Base-by-base conservation (phyloP, 176 grass and related monocot genomes). In the Dendrocalamus sinicus region DNA sequence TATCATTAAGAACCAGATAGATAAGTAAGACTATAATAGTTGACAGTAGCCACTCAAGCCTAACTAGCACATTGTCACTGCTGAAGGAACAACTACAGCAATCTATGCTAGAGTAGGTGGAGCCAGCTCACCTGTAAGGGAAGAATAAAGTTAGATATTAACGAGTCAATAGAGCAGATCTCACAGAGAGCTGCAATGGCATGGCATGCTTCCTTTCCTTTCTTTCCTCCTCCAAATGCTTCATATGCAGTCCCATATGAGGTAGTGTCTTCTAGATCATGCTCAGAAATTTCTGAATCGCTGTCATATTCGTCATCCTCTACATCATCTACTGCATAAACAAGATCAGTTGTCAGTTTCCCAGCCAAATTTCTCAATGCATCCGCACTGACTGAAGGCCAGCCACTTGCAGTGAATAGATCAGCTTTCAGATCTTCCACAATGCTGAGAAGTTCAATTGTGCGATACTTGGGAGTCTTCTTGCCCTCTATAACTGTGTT, bases 81-180 rank as follows among this genome's bases (percentile, higher is more conserved):
- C 55, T 86, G 24, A 28, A 69, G 65, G 22, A 64, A 69, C 37
- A 75, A 22, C 52, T 79, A 51, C 46, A 46, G 46, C 12, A 53
- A 85, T 70, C 51, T 15, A 70, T 70, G 68, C 22, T 80, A 58
- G 1, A 52, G 63, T 59, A 61, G 20, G 22, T 43, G 48, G 41
- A 87, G 64, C 66, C 81, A 94, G 63, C 67, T 79, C 67, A 95
- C 96, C 92, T 98, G 96, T 79, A 98, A 86, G 52, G 96, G 96
- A 84, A 91, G 88, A 91, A 98, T 92, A 83, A 96, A 98, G 76
- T 96, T 98, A 53, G 93, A 95, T 90, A 98, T 94, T 68, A 96
- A 83, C 0, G 96, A 94, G 90, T 98, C 93, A 46, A 98, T 98
- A 80, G 91, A 95, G 45, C 90, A 94, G 51, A 92, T 88, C 67